Evolutionary conservation across 805 yeast genomes (phyloP).

Genomic region (Myxozyma nipponensis): DNA sequence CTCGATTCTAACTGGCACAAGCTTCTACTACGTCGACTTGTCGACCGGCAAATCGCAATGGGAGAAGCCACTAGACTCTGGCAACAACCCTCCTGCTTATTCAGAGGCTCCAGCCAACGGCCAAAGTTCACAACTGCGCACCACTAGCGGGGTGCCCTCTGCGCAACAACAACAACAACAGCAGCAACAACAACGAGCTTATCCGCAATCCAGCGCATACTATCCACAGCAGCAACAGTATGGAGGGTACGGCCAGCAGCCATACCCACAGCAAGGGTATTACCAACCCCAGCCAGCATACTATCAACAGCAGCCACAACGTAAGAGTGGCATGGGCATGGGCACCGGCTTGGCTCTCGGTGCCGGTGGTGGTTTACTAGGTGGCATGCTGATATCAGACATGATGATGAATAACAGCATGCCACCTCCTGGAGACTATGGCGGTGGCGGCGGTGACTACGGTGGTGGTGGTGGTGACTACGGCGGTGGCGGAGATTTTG

Average conservation of each 20-base stretch:
- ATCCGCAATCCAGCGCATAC: conserved; percentile 7
- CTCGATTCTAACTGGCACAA: no score
- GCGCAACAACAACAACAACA: conserved; percentile 15
- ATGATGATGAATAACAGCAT: conserved; percentile 40
- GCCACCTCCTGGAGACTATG: conserved; percentile 36
- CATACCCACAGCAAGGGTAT: conserved; percentile 36
- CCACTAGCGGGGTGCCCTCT: neutral
- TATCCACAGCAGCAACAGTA: conserved; percentile 28
- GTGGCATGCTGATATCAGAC: conserved; percentile 53
- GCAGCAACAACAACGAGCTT: conserved; percentile 19
- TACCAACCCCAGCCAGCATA: conserved; percentile 37
- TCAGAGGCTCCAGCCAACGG: conserved; percentile 9
- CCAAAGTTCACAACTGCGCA: neutral
- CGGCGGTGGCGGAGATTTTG: conserved; percentile 32
- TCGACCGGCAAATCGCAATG: conserved; percentile 76
- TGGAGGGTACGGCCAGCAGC: conserved; percentile 32
- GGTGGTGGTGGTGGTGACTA: conserved; percentile 37
- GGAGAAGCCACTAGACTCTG: conserved; percentile 61
- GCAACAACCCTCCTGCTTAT: conserved; percentile 27
- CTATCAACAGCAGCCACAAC: conserved; percentile 34
- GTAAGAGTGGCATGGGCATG: conserved; percentile 39
- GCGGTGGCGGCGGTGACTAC: conserved; percentile 31
- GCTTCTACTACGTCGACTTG: conserved; percentile 79
- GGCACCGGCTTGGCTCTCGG: conserved; percentile 46
- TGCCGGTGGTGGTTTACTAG: conserved; percentile 58